Conservation (phyloP, 495 filamentous ascomycete genomes). For the Xylaria scruposa region DNA sequence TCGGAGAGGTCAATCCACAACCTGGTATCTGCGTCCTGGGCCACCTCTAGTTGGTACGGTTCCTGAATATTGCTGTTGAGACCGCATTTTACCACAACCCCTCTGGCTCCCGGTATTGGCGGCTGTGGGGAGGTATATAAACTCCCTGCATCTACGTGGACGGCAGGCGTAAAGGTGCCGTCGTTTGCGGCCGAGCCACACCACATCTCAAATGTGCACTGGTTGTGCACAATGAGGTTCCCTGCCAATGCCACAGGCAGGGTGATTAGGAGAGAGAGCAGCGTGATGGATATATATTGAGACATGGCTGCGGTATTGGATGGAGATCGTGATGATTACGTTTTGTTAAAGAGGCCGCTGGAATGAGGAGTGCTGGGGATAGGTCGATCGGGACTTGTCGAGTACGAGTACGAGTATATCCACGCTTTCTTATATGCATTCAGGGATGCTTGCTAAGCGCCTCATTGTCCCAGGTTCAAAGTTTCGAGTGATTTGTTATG, state of each 20-base stretch:
- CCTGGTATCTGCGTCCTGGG: conserved; percentile 18
- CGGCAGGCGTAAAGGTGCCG: conserved; percentile 21
- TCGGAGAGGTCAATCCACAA: conserved; percentile 33
- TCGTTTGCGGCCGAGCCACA: conserved; percentile 34
- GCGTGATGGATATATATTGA: not conserved
- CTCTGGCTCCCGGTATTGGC: conserved; percentile 31
- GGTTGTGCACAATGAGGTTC: conserved; percentile 27
- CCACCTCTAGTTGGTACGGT: conserved; percentile 33
- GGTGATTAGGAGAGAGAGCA: not conserved
- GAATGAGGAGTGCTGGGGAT: not conserved
- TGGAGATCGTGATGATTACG: no score
- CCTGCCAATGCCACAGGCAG: not conserved
- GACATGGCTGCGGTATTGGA: conserved; percentile 1
- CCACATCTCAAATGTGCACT: conserved; percentile 30
- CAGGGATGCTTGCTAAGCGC: not conserved
- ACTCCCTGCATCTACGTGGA: not conserved
- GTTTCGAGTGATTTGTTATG: not conserved
- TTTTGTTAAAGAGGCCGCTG: no score
- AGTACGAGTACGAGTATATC: not conserved
- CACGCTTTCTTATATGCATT: not conserved
- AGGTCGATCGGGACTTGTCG: not conserved
- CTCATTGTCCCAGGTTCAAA: not conserved
- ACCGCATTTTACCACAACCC: conserved; percentile 32
- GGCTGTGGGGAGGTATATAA: conserved; percentile 26
- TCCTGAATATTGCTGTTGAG: not conserved